A percentile compares a stretch with the other conserved stretches of the same genome.
Evolutionary conservation across 192 early-diverging fungal genomes (phyloP).

Genomic region (Kappamyces sp.): DNA sequence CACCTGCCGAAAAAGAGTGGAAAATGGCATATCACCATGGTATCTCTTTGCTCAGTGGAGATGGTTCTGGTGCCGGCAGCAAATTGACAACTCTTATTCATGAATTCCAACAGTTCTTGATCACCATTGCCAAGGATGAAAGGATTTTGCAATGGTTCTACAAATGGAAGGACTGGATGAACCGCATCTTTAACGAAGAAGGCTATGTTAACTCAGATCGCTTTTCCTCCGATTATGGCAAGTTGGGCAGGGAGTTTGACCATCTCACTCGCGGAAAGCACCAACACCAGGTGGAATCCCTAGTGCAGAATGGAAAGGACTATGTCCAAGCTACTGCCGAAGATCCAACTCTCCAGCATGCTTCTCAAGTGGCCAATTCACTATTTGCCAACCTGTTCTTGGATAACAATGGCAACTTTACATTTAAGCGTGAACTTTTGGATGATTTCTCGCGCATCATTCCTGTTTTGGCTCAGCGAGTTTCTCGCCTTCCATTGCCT

Average conservation of each 20-base stretch:
- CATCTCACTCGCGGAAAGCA: constrained; percentile 29
- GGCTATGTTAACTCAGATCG: constrained; percentile 23
- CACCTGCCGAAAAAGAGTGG: no score
- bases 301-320: constrained; percentile 22
- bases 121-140: no score
- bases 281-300: constrained; percentile 21
- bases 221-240: constrained; percentile 22
- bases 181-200: constrained; percentile 25
- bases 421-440: constrained; percentile 46
- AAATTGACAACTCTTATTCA: no score
- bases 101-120: no score
- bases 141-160: not conserved
- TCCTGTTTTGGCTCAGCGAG: constrained; percentile 33
- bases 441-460: constrained; percentile 39
- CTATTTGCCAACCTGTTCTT: constrained; percentile 43
- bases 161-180: not conserved
- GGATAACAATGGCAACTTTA: constrained; percentile 40
- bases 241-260: constrained; percentile 26
- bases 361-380: constrained; percentile 25
- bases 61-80: no score
- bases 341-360: constrained; percentile 29
- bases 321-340: constrained; percentile 31
- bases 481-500: constrained; percentile 47
- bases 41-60: no score
- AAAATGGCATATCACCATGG: no score